Evolutionary conservation across 768 basidiomycete genomes (phyloP).

Genomic region (Amanita thiersii): DNA sequence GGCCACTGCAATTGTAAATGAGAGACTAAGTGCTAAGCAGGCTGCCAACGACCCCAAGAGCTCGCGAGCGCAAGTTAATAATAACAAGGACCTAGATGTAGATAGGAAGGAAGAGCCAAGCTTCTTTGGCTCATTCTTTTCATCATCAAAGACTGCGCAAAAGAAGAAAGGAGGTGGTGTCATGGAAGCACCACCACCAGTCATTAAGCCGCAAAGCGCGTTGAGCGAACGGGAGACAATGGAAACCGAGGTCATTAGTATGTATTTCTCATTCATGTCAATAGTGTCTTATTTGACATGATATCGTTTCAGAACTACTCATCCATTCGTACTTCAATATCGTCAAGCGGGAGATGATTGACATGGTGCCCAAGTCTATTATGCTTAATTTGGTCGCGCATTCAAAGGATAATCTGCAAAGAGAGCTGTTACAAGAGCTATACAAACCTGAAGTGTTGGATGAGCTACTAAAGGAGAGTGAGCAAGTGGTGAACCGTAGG

Average conservation of each 20-base stretch:
- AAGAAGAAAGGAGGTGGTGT: conserved; percentile 49
- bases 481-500: conserved; percentile 80
- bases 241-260: conserved; percentile 99
- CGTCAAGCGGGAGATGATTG: conserved; percentile 98
- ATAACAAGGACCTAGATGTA: conserved; percentile 90
- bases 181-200: conserved; percentile 69
- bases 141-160: conserved; percentile 46
- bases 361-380: conserved; percentile 98
- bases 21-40: conserved; percentile 66
- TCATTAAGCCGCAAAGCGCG: conserved; percentile 86
- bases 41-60: conserved; percentile 58
- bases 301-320: conserved; percentile 74
- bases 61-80: conserved; percentile 64
- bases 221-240: conserved; percentile 92
- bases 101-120: conserved; percentile 88
- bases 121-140: conserved; percentile 96
- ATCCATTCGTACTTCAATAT: conserved; percentile 98
- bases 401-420: conserved; percentile 92
- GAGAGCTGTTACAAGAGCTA: conserved; percentile 88
- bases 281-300: not conserved
- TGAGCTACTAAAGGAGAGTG: conserved; percentile 91
- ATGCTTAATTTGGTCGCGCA: conserved; percentile 84
- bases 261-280: conserved; percentile 23
- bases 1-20: conserved; percentile 86
- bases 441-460: conserved; percentile 97